phyloP scores from a whole-genome alignment of 164 flowering plant genomes.

The Akebia trifoliata region DNA sequence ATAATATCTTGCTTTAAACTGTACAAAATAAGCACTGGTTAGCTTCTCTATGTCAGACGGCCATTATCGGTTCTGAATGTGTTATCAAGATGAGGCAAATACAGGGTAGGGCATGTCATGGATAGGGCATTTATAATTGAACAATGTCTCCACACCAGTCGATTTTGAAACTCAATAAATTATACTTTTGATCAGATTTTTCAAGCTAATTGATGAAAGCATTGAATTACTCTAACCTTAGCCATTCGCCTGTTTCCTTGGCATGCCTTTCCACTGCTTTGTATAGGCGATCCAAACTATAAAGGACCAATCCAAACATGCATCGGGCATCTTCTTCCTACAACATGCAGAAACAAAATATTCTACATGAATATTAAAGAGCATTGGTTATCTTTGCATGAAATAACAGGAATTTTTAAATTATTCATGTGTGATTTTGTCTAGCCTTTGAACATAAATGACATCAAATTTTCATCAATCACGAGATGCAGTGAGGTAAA shows the following conservation, averaged over 20 bases:
- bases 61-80: not conserved
- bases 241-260: constrained; percentile 87
- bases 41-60: constrained; percentile 5
- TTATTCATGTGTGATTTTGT: too few relatives aligned
- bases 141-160: too few relatives aligned
- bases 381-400: not conserved
- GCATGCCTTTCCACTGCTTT: constrained; percentile 78
- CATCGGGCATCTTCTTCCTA: constrained; percentile 73
- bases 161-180: too few relatives aligned
- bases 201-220: not conserved
- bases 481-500: too few relatives aligned
- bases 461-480: too few relatives aligned
- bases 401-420: not conserved
- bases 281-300: constrained; percentile 63
- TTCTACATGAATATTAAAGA: not conserved
- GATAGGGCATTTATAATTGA: too few relatives aligned
- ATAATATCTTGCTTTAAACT: constrained; percentile 81
- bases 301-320: constrained; percentile 70
- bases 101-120: too few relatives aligned
- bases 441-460: too few relatives aligned
- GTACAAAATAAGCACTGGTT: constrained; percentile 18
- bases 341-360: constrained; percentile 12
- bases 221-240: constrained; percentile 42
- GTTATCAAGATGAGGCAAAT: too few relatives aligned
- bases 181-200: not conserved